phyloP scores from a whole-genome alignment of 2,329 filamentous ascomycete genomes.

The Ophiostoma himal-ulmi region DNA sequence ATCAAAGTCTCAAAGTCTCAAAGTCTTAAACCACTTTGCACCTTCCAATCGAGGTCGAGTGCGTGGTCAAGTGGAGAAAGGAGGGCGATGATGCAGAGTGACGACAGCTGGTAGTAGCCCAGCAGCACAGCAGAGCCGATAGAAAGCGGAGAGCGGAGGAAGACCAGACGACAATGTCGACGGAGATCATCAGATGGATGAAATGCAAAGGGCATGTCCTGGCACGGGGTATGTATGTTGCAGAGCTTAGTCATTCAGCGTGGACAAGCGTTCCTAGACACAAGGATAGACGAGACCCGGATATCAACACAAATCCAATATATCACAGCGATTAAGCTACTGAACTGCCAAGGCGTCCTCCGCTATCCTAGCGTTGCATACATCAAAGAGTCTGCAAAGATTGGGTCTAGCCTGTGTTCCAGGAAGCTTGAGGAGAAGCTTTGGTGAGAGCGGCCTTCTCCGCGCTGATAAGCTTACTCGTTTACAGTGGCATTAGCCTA shows the following conservation, averaged over 20 bases:
- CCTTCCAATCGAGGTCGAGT: not conserved
- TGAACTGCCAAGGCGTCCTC: not conserved
- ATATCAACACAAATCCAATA: not conserved
- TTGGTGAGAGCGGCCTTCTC: not conserved
- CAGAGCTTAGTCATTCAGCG: not conserved
- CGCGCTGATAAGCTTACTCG: not conserved
- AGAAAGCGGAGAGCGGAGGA: not conserved
- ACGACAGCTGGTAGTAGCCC: not conserved
- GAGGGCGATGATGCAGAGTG: not conserved
- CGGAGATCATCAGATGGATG: not conserved
- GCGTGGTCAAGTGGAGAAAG: slow-evolving; percentile 6
- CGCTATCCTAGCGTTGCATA: not conserved
- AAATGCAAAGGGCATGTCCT: not conserved
- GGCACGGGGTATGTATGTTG: not conserved
- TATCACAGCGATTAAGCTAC: not conserved
- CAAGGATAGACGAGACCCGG: too few species aligned
- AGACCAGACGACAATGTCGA: not conserved
- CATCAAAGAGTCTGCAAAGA: not conserved
- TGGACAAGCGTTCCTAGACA: not conserved
- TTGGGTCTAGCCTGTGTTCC: not conserved
- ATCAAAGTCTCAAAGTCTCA: not conserved
- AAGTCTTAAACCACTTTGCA: not conserved
- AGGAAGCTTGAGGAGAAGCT: not conserved
- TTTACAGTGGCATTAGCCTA: not conserved
- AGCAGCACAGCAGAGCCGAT: not conserved